Evolutionary conservation across 345 rosid species (phyloP).

Genomic region (Aquilaria malaccensis): DNA sequence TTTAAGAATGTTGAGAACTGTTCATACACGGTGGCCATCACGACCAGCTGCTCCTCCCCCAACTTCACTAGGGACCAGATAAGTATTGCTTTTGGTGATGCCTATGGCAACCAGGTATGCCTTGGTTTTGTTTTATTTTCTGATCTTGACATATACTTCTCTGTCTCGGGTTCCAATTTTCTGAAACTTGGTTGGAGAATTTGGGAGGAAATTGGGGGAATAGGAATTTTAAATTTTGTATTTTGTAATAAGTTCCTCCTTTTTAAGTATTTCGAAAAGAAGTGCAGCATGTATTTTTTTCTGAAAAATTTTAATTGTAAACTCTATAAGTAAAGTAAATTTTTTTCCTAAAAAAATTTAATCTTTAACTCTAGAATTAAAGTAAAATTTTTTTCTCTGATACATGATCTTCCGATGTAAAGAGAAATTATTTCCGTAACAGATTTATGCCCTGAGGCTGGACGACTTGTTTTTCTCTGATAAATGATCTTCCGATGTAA

Average conservation of each 20-base stretch:
- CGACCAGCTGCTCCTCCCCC: constrained; percentile 84
- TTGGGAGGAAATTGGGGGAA: too few relatives aligned
- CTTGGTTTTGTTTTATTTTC: too few relatives aligned
- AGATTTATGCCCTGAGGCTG: constrained; percentile 73
- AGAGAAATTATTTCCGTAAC: constrained; percentile 1
- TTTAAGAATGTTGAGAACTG: constrained; percentile 52
- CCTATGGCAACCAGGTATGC: constrained; percentile 84
- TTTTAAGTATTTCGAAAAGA: not conserved
- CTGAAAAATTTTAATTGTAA: not conserved
- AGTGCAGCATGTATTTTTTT: not conserved
- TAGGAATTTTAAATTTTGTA: not conserved
- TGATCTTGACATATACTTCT: too few relatives aligned
- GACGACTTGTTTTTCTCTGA: constrained; percentile 41
- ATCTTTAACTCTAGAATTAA: not conserved
- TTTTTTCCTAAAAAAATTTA: not conserved
- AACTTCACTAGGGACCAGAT: constrained; percentile 77
- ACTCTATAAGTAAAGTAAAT: not conserved
- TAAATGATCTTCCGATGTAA: too few relatives aligned
- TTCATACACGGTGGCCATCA: constrained; percentile 48
- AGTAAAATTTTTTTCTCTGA: not conserved
- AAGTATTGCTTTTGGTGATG: constrained; percentile 85
- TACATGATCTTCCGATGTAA: not conserved
- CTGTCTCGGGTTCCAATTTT: too few relatives aligned
- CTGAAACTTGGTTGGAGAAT: too few relatives aligned
- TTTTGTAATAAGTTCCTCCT: not conserved